Evolutionary conservation across 495 filamentous ascomycete genomes (phyloP).

Genomic region (Cercophora scortea): DNA sequence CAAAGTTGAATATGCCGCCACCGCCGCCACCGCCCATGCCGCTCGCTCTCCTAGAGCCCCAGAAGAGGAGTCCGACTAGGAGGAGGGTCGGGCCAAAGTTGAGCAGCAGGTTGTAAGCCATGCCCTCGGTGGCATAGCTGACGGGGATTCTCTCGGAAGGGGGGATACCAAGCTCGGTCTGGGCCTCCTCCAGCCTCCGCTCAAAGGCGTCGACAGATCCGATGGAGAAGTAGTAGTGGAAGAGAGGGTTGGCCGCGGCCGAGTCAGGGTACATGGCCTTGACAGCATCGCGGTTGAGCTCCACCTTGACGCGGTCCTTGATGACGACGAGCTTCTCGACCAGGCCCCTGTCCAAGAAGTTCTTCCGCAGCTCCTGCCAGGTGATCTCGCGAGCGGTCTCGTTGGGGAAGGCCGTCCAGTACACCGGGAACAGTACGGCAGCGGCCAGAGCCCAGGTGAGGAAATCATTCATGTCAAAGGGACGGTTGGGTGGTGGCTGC

Average conservation of each 20-base stretch:
- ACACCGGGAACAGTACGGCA: conserved; percentile 13
- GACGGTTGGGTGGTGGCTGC: conserved; percentile 1
- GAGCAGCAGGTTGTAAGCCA: conserved; percentile 54
- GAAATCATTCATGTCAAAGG: conserved; percentile 4
- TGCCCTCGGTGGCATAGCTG: conserved; percentile 70
- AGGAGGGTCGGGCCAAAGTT: conserved; percentile 81
- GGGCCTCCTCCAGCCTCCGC: conserved; percentile 74
- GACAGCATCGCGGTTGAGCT: conserved; percentile 76
- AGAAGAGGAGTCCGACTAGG: conserved; percentile 74
- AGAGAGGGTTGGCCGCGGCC: conserved; percentile 56
- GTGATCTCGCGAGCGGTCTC: conserved; percentile 63
- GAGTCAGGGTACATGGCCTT: conserved; percentile 76
- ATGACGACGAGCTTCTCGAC: conserved; percentile 88
- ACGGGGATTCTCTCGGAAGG: conserved; percentile 81
- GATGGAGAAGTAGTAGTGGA: conserved; percentile 91
- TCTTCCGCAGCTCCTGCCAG: conserved; percentile 90
- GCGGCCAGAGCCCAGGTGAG: conserved; percentile 6
- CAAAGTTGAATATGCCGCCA: conserved; percentile 86
- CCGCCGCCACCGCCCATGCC: conserved; percentile 53
- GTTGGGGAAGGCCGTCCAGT: conserved; percentile 11
- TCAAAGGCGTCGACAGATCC: conserved; percentile 93
- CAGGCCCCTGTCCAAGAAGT: conserved; percentile 90
- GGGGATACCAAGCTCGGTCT: conserved; percentile 79
- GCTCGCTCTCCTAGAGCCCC: conserved; percentile 55
- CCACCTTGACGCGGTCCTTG: conserved; percentile 64